Percentiles rank a stretch among this genome's conserved stretches.
Conservation (phyloP, 441 rosid species). For the Adansonia grandidieri region DNA sequence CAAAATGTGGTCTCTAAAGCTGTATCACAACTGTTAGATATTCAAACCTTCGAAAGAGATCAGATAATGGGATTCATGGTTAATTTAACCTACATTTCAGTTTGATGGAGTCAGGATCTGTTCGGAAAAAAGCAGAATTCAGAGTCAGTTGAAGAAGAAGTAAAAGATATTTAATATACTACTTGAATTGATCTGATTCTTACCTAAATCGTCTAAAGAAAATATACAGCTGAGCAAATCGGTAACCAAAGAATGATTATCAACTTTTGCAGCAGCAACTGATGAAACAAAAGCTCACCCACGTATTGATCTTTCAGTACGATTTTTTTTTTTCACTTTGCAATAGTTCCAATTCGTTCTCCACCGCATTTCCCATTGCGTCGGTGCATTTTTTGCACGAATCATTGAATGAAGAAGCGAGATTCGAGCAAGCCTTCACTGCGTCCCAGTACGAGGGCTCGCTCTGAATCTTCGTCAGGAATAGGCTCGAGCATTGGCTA, state of each 20-base stretch:
- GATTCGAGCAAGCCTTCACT: slow-evolving; percentile 32
- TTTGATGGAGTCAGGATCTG: slow-evolving; percentile 49
- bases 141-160: not conserved
- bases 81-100: slow-evolving; percentile 49
- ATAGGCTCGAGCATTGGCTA: slow-evolving; percentile 39
- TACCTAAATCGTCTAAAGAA: slow-evolving; percentile 45
- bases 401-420: slow-evolving; percentile 36
- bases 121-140: slow-evolving; percentile 22
- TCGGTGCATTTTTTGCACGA: slow-evolving; percentile 40
- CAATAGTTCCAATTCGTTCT: slow-evolving; percentile 2
- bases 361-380: slow-evolving; percentile 27
- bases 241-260: slow-evolving; percentile 26
- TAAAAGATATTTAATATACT: no score
- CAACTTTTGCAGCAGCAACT: slow-evolving; percentile 39
- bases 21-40: no score
- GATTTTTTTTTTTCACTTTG: not conserved
- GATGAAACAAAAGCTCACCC: slow-evolving; percentile 42
- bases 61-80: not conserved
- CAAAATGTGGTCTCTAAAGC: not conserved
- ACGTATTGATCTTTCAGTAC: slow-evolving; percentile 35
- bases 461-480: slow-evolving; percentile 28
- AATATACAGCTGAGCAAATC: slow-evolving; percentile 52
- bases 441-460: slow-evolving; percentile 24
- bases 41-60: not conserved
- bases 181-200: slow-evolving; percentile 5